Percentiles rank a stretch among this genome's conserved stretches.
Evolutionary conservation across 495 filamentous ascomycete species (phyloP).

Genomic region (Penicillium diatomitis): DNA sequence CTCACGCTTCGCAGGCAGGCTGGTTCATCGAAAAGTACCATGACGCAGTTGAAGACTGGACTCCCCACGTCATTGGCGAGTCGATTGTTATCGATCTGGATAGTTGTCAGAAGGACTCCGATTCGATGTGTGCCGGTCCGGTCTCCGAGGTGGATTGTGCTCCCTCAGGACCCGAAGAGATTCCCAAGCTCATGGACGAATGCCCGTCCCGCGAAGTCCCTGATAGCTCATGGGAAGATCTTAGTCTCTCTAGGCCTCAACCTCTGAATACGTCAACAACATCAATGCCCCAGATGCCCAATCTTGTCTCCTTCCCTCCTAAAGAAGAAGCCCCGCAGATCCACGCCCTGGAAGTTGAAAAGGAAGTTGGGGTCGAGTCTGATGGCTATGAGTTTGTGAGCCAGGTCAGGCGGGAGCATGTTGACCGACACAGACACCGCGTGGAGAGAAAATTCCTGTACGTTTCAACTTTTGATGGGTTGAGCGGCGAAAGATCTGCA

Average conservation of each 20-base stretch:
- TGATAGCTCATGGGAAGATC: conserved; percentile 3
- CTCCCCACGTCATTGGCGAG: not conserved
- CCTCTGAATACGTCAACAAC: not conserved
- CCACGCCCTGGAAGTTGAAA: no score
- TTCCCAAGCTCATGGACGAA: no score
- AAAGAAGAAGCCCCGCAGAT: no score
- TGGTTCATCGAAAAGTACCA: conserved; percentile 41
- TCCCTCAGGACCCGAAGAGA: no score
- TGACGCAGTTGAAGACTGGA: conserved; percentile 41
- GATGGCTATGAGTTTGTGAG: not conserved
- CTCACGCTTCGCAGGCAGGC: conserved; percentile 23
- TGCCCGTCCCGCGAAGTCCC: not conserved
- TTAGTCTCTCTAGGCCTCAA: not conserved
- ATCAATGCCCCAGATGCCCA: no score
- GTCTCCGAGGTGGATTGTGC: no score
- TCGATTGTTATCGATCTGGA: not conserved
- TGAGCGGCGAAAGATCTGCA: not conserved
- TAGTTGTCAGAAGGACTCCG: not conserved
- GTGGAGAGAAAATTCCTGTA: not conserved
- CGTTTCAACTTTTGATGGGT: not conserved
- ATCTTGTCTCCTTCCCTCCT: no score
- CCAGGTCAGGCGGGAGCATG: not conserved
- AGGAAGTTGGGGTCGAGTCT: no score
- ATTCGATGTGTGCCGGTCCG: no score
- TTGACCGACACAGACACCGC: not conserved